Conservation (phyloP, 2,329 filamentous ascomycete species). For the Cercospora nicotianae region DNA sequence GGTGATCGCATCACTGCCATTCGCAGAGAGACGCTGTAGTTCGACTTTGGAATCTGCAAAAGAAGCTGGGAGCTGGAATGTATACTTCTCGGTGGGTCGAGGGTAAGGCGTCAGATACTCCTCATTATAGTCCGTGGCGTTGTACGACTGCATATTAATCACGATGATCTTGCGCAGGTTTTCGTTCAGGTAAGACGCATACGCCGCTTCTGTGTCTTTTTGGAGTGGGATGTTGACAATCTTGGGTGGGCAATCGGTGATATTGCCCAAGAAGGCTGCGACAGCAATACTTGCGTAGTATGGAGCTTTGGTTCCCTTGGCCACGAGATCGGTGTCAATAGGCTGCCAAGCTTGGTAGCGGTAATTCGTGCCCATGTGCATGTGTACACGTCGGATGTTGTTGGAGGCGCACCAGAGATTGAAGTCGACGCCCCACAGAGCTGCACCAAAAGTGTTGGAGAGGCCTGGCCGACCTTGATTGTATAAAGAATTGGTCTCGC, state of each 20-base stretch:
- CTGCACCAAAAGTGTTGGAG: conserved; percentile 65
- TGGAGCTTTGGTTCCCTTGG: conserved; percentile 60
- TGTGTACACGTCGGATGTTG: conserved; percentile 59
- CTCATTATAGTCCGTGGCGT: conserved; percentile 40
- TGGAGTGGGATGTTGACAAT: conserved; percentile 52
- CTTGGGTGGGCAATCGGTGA: conserved; percentile 38
- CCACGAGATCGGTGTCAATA: conserved; percentile 51
- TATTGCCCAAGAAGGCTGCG: conserved; percentile 56
- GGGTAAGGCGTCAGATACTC: conserved; percentile 48
- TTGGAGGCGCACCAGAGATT: conserved; percentile 58
- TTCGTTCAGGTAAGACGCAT: conserved; percentile 54
- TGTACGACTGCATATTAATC: conserved; percentile 61
- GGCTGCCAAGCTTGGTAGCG: conserved; percentile 64
- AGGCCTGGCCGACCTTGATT: conserved; percentile 62
- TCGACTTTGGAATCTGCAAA: conserved; percentile 32
- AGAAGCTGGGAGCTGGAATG: conserved; percentile 43
- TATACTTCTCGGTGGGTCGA: conserved; percentile 45
- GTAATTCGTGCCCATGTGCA: conserved; percentile 66
- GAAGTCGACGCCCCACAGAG: conserved; percentile 65
- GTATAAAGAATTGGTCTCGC: conserved; percentile 64
- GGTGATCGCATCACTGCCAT: conserved; percentile 63
- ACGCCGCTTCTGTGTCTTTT: conserved; percentile 52
- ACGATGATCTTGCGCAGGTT: conserved; percentile 53
- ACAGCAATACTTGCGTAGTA: conserved; percentile 65
- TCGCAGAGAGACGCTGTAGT: conserved; percentile 57